A percentile compares a stretch with the other conserved stretches of the same genome.
Evolutionary conservation across 2,329 filamentous ascomycete genomes (phyloP).

Genomic region (Paracorniculantispora psalliotae): DNA sequence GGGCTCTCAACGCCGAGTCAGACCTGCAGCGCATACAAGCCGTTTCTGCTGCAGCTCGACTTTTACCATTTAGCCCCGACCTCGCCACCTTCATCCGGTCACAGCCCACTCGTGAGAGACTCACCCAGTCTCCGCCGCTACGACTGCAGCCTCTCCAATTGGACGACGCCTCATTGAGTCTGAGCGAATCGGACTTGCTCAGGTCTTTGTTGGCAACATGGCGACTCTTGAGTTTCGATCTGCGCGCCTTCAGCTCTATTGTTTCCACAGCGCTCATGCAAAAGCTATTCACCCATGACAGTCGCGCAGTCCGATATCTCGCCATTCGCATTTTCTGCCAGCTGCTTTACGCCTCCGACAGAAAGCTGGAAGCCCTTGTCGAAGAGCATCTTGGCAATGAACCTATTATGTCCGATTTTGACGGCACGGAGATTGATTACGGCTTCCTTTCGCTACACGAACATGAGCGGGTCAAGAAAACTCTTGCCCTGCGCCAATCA

Average conservation of each 20-base stretch:
- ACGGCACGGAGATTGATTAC: constrained; percentile 73
- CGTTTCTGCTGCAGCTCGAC: constrained; percentile 69
- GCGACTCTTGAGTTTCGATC: constrained; percentile 74
- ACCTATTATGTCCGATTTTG: constrained; percentile 64
- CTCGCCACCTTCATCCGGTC: constrained; percentile 67
- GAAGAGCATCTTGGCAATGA: constrained; percentile 58
- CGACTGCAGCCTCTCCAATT: constrained; percentile 25
- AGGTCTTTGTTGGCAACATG: constrained; percentile 51
- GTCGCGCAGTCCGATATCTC: constrained; percentile 66
- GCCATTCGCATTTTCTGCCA: constrained; percentile 77
- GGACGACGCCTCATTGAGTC: constrained; percentile 15
- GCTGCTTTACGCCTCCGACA: constrained; percentile 74
- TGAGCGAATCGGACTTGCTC: constrained; percentile 22
- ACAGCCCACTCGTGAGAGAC: constrained; percentile 19
- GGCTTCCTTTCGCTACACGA: constrained; percentile 62
- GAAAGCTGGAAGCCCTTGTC: constrained; percentile 68
- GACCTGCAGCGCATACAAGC: constrained; percentile 37
- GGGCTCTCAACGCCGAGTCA: constrained; percentile 51
- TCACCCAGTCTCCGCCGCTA: constrained; percentile 17
- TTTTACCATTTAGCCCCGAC: constrained; percentile 78
- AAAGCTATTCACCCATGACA: constrained; percentile 57
- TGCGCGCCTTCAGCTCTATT: constrained; percentile 58
- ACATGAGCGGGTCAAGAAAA: constrained; percentile 45
- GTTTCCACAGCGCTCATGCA: constrained; percentile 65
- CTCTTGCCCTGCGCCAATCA: constrained; percentile 38